A percentile compares a stretch with the other conserved stretches of the same genome.
Conservation (phyloP, 2,329 filamentous ascomycete species). For the Venturia effusa region DNA sequence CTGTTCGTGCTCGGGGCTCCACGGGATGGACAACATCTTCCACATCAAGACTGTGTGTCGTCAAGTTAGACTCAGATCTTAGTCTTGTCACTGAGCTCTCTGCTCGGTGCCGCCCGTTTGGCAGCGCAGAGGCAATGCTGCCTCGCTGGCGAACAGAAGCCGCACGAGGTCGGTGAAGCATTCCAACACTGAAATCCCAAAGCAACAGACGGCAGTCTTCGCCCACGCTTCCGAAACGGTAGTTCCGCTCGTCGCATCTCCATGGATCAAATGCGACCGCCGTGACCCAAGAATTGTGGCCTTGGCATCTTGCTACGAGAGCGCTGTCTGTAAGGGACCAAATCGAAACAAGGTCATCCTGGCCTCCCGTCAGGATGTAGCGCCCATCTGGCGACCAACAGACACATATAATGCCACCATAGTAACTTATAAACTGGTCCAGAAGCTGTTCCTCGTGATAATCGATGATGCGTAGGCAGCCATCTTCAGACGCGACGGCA, state of each 20-base stretch:
- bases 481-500: slow-evolving; percentile 85
- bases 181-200: slow-evolving; percentile 96
- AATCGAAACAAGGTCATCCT: slow-evolving; percentile 92
- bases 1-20: slow-evolving; percentile 71
- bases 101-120: slow-evolving; percentile 46
- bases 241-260: slow-evolving; percentile 91
- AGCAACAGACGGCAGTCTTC: slow-evolving; percentile 84
- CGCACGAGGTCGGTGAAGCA: slow-evolving; percentile 83
- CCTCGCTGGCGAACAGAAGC: slow-evolving; percentile 48
- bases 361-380: slow-evolving; percentile 88
- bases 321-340: slow-evolving; percentile 80
- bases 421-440: slow-evolving; percentile 82
- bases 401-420: slow-evolving; percentile 83
- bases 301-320: slow-evolving; percentile 84
- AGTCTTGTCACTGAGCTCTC: slow-evolving; percentile 49
- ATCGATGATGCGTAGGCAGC: slow-evolving; percentile 79
- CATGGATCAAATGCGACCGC: slow-evolving; percentile 91
- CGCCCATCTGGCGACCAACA: slow-evolving; percentile 97
- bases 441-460: slow-evolving; percentile 87
- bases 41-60: slow-evolving; percentile 31
- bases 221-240: slow-evolving; percentile 90
- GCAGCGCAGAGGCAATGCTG: slow-evolving; percentile 41
- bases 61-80: slow-evolving; percentile 25
- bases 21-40: slow-evolving; percentile 64
- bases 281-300: slow-evolving; percentile 92